Conservation (phyloP, 2,329 filamentous ascomycete genomes). For the Davidsoniella eucalypti region DNA sequence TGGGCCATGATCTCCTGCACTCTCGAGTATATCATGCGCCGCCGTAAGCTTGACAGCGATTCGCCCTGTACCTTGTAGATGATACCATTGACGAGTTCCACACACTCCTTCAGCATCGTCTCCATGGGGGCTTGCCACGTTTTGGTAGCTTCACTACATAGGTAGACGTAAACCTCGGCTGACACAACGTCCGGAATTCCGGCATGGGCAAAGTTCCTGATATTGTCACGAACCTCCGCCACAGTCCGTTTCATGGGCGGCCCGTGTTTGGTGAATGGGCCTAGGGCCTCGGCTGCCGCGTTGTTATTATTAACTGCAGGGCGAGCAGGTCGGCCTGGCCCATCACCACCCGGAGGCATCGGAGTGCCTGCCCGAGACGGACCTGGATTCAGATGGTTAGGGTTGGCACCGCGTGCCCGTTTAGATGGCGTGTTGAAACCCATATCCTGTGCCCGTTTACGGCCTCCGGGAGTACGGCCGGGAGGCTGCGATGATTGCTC, state of each 20-base stretch:
- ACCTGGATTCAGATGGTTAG: conserved; percentile 1
- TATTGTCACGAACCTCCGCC: conserved; percentile 35
- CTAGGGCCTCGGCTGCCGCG: neutral
- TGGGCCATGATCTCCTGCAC: conserved; percentile 26
- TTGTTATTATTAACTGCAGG: neutral
- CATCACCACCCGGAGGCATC: neutral
- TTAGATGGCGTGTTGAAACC: conserved; percentile 21
- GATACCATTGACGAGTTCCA: conserved; percentile 21
- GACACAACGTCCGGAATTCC: conserved; percentile 44
- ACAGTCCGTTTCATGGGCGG: conserved; percentile 24
- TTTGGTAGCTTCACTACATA: conserved; percentile 38
- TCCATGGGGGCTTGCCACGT: conserved; percentile 41
- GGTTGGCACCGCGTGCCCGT: conserved; percentile 17
- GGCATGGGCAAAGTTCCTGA: conserved; percentile 35
- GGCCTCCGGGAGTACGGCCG: conserved; percentile 9
- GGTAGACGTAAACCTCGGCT: conserved; percentile 40
- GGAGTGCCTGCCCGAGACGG: neutral
- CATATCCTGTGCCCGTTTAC: conserved; percentile 14
- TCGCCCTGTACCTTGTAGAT: conserved; percentile 30
- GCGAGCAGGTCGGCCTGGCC: neutral
- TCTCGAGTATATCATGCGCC: conserved; percentile 33
- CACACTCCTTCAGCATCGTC: conserved; percentile 30
- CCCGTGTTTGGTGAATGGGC: conserved; percentile 25
- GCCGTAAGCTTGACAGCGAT: conserved; percentile 30
- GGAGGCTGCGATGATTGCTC: conserved; percentile 15